Conservation (phyloP, 108 stramenopile genomes). For the Aurantiochytrium sp. region DNA sequence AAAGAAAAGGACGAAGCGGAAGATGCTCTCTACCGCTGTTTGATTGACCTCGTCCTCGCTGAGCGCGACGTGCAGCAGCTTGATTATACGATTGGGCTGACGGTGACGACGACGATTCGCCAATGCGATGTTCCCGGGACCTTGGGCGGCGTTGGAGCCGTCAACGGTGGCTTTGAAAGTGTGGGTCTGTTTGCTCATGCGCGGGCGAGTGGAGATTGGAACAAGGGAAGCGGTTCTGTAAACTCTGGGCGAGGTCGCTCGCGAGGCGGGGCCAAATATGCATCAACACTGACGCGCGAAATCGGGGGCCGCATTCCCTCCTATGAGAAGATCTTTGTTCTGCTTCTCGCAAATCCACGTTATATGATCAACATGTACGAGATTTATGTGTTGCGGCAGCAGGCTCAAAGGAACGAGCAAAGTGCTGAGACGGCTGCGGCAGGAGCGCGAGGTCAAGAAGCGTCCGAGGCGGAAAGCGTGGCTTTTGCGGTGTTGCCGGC, state of each 20-base stretch:
- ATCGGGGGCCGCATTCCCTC: not conserved
- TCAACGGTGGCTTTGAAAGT: not conserved
- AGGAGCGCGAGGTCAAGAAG: too few relatives aligned
- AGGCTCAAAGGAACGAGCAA: not conserved
- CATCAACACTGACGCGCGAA: not conserved
- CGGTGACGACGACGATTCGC: not conserved
- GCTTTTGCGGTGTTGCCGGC: not conserved
- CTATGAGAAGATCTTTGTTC: not conserved
- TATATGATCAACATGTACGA: not conserved
- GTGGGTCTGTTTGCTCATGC: not conserved
- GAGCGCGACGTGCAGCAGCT: not conserved
- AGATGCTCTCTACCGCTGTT: not conserved
- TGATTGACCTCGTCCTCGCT: not conserved
- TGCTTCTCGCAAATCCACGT: not conserved
- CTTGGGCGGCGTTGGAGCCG: not conserved
- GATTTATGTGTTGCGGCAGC: not conserved
- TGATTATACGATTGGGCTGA: conserved; percentile 18
- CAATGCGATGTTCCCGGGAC: not conserved
- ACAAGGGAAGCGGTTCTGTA: too few relatives aligned
- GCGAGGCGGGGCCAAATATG: too few relatives aligned
- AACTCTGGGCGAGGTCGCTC: too few relatives aligned
- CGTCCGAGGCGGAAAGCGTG: not conserved
- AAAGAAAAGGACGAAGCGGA: not conserved
- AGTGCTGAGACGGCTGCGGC: too few relatives aligned
- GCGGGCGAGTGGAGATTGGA: too few relatives aligned